Evolutionary conservation across 495 filamentous ascomycete species (phyloP), one percentile per base, ranked within the genome.

Genomic region (Apodospora peruviana): DNA sequence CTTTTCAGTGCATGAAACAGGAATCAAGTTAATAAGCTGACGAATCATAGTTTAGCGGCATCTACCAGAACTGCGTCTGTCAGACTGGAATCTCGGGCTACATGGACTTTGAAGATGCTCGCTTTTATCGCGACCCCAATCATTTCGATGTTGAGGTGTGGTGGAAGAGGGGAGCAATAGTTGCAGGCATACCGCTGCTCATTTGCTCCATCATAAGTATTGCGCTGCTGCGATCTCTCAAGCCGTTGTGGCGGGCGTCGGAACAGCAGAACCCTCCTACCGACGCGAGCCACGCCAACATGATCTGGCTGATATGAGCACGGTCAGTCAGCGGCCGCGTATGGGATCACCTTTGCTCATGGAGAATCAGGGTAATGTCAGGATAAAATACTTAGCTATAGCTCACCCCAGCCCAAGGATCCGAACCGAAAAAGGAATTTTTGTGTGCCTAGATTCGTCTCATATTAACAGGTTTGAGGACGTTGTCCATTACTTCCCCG

Each of bases 31-130:
- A 18, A 18, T 27, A 16, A 17, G 18, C 36, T 18, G 8, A 9
- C 36, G 9, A 39, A 22, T 7, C 27, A 42, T 21, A 76, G 51
- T 64, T 43, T 56, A 72, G n/a, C 68, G 73, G 73, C 58, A 53
- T 64, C 17, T 58, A 41, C 48, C 56, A 55, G 19, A 53, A 58
- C 32, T 55, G 56, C 35, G n/a, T 38, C 10, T 55, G 52, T 36
- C 51, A 42, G 23, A 18, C 47, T 20, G 50, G 52, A 11, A 8
- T 43, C 14, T 43, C 48, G 23, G 60, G 63, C 9, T 66, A 64
- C 40, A 55, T 67, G 35, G 60, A 62, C 23, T 66, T 67, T 18
- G 24, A 57, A 32, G 43, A 42, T 22, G 48, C 52, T 16, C 27
- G 40, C n/a, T 52, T 55, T 8, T 59, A 55, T 37, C 37, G 40